Conservation (phyloP, 2,329 filamentous ascomycete species). For the Lasiodiplodia sp. region DNA sequence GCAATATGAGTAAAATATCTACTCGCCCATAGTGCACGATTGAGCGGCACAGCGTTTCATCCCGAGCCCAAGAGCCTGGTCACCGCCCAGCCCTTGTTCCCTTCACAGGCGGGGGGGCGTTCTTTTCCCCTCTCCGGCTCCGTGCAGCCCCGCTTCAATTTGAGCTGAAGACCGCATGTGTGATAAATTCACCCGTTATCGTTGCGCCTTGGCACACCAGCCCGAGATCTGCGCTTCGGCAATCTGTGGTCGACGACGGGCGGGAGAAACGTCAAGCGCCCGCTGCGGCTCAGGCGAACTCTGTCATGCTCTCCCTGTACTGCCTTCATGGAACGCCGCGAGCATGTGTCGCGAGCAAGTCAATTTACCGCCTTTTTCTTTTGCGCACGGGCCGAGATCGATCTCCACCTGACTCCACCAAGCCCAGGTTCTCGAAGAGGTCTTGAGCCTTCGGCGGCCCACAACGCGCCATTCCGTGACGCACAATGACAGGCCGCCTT, state of each 20-base stretch:
- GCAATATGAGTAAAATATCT: constrained; percentile 22
- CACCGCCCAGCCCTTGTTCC: neutral
- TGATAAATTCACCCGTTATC: constrained; percentile 10
- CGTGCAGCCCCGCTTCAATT: neutral
- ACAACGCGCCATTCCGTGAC: constrained; percentile 38
- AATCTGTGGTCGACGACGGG: constrained; percentile 14
- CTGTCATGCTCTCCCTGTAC: neutral
- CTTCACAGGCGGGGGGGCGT: no score
- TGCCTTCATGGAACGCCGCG: constrained; percentile 10
- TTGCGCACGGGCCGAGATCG: no score
- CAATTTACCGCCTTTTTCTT: constrained; percentile 32
- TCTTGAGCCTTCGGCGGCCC: constrained; percentile 34
- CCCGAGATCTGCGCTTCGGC: constrained; percentile 23
- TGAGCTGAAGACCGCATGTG: constrained; percentile 18
- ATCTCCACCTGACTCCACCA: constrained; percentile 33
- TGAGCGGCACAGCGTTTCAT: constrained; percentile 25
- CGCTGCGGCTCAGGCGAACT: neutral
- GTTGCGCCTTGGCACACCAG: constrained; percentile 14
- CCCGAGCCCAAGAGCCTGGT: neutral
- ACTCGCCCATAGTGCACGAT: neutral
- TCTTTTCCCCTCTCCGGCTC: no score
- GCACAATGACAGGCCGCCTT: constrained; percentile 37
- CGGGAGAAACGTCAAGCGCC: neutral
- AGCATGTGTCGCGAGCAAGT: constrained; percentile 27
- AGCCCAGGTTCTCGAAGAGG: constrained; percentile 34